These are phyloP conservation scores for Arthrobotrys iridis DNA, from an alignment of 2,329 filamentous ascomycete species.

Conservation along the genomic window DNA sequence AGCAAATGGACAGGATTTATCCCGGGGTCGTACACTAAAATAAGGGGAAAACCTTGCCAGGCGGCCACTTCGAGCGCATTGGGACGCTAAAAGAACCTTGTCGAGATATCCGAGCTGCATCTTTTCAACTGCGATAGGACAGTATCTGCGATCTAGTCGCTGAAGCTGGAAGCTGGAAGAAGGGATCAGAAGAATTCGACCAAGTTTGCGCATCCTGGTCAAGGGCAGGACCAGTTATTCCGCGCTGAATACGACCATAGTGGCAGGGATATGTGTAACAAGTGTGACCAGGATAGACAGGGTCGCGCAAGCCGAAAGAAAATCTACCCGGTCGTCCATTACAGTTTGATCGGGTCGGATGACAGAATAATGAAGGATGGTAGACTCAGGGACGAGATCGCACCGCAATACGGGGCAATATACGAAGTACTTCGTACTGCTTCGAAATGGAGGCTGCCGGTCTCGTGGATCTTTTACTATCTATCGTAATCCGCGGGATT, in stretches of 20 bases:
- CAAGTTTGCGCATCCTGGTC: slow-evolving; percentile 1
- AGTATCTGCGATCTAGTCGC: background rate
- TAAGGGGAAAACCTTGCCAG: slow-evolving; percentile 11
- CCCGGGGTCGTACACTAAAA: slow-evolving; percentile 23
- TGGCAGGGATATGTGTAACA: background rate
- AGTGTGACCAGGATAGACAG: background rate
- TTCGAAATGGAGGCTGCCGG: no score
- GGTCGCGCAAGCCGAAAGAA: background rate
- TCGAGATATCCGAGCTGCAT: background rate
- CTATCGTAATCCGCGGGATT: background rate
- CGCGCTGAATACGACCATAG: slow-evolving; percentile 5
- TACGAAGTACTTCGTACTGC: slow-evolving; percentile 17
- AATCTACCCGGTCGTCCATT: background rate
- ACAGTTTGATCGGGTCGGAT: slow-evolving; percentile 13
- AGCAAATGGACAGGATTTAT: background rate
- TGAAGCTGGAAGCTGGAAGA: background rate
- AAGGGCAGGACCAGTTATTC: background rate
- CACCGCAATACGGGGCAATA: background rate
- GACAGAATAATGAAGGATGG: slow-evolving; percentile 25
- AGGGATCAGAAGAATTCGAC: background rate
- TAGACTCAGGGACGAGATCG: background rate
- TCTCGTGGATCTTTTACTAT: background rate
- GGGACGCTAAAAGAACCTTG: slow-evolving; percentile 7
- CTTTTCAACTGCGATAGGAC: background rate
- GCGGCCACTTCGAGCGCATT: background rate